Evolutionary conservation across 2,329 filamentous ascomycete species (phyloP).

Genomic region (Fusarium neocosmosporiellum): DNA sequence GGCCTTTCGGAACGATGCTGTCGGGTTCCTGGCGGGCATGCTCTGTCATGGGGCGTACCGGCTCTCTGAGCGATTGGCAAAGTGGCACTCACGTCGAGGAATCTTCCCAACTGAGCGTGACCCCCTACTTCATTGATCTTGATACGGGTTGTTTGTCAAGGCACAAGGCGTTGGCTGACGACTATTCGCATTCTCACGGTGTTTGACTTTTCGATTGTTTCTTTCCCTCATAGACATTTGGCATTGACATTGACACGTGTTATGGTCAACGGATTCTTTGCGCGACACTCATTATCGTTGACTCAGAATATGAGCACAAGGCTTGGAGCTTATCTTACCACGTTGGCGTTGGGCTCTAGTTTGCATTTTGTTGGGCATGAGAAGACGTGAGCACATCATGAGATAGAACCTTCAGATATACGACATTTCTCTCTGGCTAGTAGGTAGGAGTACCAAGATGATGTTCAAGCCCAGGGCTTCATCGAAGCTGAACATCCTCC

Average conservation of each 20-base stretch:
- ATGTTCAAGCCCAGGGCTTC: neutral
- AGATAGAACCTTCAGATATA: neutral
- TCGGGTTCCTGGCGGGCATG: slow-evolving; percentile 87
- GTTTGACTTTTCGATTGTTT: neutral
- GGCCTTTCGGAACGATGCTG: slow-evolving; percentile 89
- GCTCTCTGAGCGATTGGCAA: slow-evolving; percentile 56
- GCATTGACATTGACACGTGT: neutral
- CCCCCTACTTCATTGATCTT: slow-evolving; percentile 46
- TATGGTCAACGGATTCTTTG: neutral
- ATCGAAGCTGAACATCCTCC: neutral
- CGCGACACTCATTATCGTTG: neutral
- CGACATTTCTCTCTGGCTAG: neutral
- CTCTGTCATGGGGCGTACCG: slow-evolving; percentile 78
- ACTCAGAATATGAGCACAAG: neutral
- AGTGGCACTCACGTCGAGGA: slow-evolving; percentile 47
- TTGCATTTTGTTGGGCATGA: neutral
- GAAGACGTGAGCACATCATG: neutral
- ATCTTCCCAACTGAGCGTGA: slow-evolving; percentile 43
- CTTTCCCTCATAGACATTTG: neutral
- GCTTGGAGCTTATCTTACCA: neutral
- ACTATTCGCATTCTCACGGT: slow-evolving; percentile 1
- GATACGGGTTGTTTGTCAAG: neutral
- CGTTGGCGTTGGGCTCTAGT: neutral
- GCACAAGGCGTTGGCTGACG: neutral
- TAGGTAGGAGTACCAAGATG: neutral